A percentile compares a stretch with the other conserved stretches of the same genome.
Evolutionary conservation across 2,329 filamentous ascomycete genomes (phyloP).

Genomic region (Fusarium luffae): DNA sequence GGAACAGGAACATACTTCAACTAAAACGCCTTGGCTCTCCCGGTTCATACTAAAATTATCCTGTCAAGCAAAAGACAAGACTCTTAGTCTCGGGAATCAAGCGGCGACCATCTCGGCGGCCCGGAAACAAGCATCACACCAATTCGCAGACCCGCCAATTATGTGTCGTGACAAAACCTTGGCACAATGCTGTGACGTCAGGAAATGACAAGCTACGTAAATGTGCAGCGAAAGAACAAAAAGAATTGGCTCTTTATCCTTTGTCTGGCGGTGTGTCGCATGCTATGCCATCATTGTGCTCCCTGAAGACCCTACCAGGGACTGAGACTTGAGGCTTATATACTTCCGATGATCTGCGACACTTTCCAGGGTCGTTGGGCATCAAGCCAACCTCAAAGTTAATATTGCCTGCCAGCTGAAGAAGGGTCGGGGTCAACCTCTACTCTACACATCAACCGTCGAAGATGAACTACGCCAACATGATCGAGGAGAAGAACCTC

Average conservation of each 20-base stretch:
- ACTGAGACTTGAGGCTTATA: constrained; percentile 11
- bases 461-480: constrained; percentile 40
- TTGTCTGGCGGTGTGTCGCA: constrained; percentile 13
- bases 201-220: constrained; percentile 14
- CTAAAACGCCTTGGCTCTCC: neutral
- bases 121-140: constrained; percentile 18
- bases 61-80: constrained; percentile 17
- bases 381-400: constrained; percentile 2
- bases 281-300: constrained; percentile 30
- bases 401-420: neutral
- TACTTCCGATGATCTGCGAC: constrained; percentile 14
- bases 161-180: constrained; percentile 6
- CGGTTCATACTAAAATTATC: constrained; percentile 15
- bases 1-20: neutral
- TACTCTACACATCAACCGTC: neutral
- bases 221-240: neutral
- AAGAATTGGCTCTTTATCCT: neutral
- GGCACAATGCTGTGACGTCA: constrained; percentile 6
- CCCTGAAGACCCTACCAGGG: neutral
- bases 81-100: constrained; percentile 7
- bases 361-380: constrained; percentile 13
- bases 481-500: constrained; percentile 45
- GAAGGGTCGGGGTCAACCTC: neutral
- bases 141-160: constrained; percentile 6
- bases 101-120: neutral